phyloP scores from a whole-genome alignment of 1,284 basidiomycete genomes.

The Apiotrichum gracile region DNA sequence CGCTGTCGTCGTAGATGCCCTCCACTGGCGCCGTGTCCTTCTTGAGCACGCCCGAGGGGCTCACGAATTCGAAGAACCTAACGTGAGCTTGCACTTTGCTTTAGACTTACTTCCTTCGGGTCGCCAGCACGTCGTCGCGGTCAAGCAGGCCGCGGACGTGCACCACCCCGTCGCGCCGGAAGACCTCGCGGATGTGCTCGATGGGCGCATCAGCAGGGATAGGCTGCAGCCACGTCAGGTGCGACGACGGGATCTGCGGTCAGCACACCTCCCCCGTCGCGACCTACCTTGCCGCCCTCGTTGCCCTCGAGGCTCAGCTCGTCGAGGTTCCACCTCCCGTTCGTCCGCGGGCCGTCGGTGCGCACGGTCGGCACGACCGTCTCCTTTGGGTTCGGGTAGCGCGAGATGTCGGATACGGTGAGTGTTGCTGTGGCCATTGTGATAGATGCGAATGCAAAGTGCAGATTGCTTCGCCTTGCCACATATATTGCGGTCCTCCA shows the following conservation, averaged over 20 bases:
- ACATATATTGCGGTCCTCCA: no score
- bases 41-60: slow-evolving; percentile 9
- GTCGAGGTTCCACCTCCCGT: slow-evolving; percentile 6
- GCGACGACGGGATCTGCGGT: background rate
- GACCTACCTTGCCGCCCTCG: slow-evolving; percentile 9
- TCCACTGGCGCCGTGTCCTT: slow-evolving; percentile 5
- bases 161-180: slow-evolving; percentile 15
- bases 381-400: slow-evolving; percentile 6
- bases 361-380: slow-evolving; percentile 1
- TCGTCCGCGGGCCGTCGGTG: background rate
- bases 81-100: background rate
- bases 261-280: background rate
- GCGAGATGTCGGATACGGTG: slow-evolving; percentile 6
- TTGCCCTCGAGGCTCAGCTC: slow-evolving; percentile 12
- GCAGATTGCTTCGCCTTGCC: no score
- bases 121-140: slow-evolving; percentile 1
- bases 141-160: slow-evolving; percentile 12
- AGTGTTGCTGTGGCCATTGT: background rate
- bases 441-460: no score
- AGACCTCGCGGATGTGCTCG: slow-evolving; percentile 7
- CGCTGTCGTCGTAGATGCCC: slow-evolving; percentile 8
- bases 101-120: slow-evolving; percentile 1
- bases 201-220: slow-evolving; percentile 9
- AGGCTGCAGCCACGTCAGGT: slow-evolving; percentile 11
- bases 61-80: slow-evolving; percentile 11